Base-by-base conservation (phyloP, 352 stramenopile species). In the Globisporangium megalacanthum region DNA sequence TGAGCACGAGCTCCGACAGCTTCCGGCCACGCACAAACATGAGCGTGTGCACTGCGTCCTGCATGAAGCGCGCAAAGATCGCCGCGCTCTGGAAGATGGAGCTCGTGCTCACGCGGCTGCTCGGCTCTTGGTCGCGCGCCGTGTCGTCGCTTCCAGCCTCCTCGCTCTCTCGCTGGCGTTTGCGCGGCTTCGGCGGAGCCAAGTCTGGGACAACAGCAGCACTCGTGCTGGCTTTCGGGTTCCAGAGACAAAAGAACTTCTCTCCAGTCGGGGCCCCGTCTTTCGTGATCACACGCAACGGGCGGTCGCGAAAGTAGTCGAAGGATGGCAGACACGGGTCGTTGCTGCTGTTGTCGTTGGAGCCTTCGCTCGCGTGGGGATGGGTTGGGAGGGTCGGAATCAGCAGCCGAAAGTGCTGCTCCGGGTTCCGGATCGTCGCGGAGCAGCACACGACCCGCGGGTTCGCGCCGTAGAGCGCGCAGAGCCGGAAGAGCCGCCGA, bases 211-310 rank as follows among this genome's bases (percentile, higher is more conserved):
- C 25, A 31, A 15, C 15, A 33, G 14, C 15, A 3, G 29, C 39
- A 6, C 14, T 39, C 72, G 53, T 25, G 72, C 81, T 36, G 14
- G 51, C 64, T 54, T 83, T 81, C 19, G 97, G 95, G 53, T 98
- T 99, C 95, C 95, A 99, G 8, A 98, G 58, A 49, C 96, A 97
- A 53, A 99, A 98, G 58, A 96, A 62, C 60, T 98, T 98, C 37
- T 91, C 71, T 15, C 90, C 78, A 4, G 75, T 86, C 15, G 97
- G 94, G 17, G 94, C 95, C 1, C 91, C 93, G 70, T 95, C 85
- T 49, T 97, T 62, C 14, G 96, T 86, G 61, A 98, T 90, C 29
- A 94, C 77, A 10, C 67, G 56, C 3, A 93, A 56, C 7, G 62
- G 49, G 36, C 83, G 73, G 19, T 78, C 68, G 14, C 66, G 70